Conservation (phyloP, 148 eudicot genomes). For the Persicaria maculosa region DNA sequence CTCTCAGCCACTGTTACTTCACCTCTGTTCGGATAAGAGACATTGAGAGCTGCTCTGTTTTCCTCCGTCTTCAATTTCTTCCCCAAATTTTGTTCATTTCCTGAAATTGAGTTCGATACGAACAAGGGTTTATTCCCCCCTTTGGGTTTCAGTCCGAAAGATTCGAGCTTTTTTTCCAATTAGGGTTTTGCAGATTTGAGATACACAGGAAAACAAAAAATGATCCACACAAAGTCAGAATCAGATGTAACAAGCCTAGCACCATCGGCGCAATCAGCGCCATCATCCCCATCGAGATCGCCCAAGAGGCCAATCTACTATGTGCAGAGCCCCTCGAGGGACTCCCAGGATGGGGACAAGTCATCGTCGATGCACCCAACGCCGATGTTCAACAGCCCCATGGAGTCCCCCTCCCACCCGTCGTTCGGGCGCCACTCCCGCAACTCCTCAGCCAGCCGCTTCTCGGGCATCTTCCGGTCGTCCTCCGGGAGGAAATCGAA, state of each 20-base stretch:
- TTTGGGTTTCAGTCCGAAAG: no score
- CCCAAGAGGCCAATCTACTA: constrained; percentile 76
- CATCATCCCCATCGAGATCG: constrained; percentile 87
- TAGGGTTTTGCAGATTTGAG: no score
- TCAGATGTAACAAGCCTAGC: constrained; percentile 87
- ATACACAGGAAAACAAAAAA: constrained; percentile 17
- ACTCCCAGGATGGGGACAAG: constrained; percentile 92
- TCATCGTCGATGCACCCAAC: constrained; percentile 69
- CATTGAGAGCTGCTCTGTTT: background rate
- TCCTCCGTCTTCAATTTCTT: background rate
- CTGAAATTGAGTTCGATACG: background rate
- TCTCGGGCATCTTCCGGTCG: constrained; percentile 92
- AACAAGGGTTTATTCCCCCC: no score
- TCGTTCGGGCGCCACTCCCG: constrained; percentile 83
- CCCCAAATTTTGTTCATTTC: background rate
- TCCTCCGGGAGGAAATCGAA: constrained; percentile 73
- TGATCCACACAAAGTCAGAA: constrained; percentile 80
- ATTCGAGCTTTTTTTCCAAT: no score
- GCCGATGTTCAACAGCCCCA: constrained; percentile 60
- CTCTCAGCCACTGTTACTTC: background rate
- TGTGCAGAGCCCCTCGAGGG: constrained; percentile 91
- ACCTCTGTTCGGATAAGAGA: background rate
- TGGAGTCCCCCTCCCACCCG: constrained; percentile 90
- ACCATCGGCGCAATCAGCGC: constrained; percentile 46
- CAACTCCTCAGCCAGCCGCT: constrained; percentile 82